Base-by-base conservation (phyloP, 768 basidiomycete species). In the Sarcomyxa edulis region DNA sequence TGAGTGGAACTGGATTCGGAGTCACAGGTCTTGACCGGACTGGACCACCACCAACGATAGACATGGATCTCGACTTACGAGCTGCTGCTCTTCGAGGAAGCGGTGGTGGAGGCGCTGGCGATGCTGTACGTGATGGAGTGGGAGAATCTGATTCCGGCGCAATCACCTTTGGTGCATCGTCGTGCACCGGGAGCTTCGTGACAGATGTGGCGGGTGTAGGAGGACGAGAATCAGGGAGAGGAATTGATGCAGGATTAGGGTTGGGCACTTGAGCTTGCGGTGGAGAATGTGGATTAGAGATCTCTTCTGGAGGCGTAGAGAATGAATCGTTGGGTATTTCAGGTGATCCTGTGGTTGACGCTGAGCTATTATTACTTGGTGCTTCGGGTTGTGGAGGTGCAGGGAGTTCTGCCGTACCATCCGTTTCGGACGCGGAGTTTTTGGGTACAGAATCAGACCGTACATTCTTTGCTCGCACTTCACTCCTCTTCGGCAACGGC, bases 21-120 rank as follows among this genome's bases (percentile, higher is more conserved):
- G 36, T 23, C 12, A 25, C 22, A 20, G 39, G 27, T 14, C 26
- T 42, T n/a, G n/a, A n/a, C n/a, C n/a, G n/a, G n/a, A n/a, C n/a
- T n/a, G n/a, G n/a, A n/a, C n/a, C n/a, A n/a, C n/a, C n/a, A n/a
- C n/a, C 30, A 9, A 27, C 19, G 25, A 21, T n/a, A 10, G 41
- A 43, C 37, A 55, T 50, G 19, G 49, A 46, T 8, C 68, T 61
- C 9, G 69, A 50, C 5, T 60, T 62, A 15, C 84, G 68, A 1
- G 72, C 76, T 33, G 80, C 72, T 0, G 84, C 84, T 31, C 84
- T 65, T 28, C 79, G 68, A 0, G 84, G 84, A 16, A 87, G 55
- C 2, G 83, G 84, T 0, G 84, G 83, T 5, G n/a, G n/a, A n/a
- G 71, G 69, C 3, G 58, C 50, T 32, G 73, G 69, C 4, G 69